These are phyloP conservation scores for Boletus sp. DNA, from an alignment of 768 basidiomycete genomes.

Conservation along the genomic window DNA sequence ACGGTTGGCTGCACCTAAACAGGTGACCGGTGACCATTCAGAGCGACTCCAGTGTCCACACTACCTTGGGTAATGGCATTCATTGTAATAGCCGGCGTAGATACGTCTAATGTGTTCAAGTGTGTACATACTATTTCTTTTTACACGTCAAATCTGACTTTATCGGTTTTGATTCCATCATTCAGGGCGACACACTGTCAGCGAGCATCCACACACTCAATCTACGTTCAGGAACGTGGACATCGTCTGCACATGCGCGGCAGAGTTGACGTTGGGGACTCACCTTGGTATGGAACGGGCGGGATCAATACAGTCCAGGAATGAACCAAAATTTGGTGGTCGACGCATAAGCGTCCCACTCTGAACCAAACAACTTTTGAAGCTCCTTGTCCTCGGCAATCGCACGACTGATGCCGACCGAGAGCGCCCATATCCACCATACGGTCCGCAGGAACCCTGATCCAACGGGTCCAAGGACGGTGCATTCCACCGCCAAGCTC, in stretches of 20 bases:
- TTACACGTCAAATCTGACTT: no score
- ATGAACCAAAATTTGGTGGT: slow-evolving; percentile 49
- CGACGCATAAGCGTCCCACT: slow-evolving; percentile 48
- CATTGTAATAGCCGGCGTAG: background rate
- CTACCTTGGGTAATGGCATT: no score
- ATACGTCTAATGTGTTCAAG: background rate
- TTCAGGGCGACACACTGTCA: background rate
- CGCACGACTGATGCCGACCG: slow-evolving; percentile 47
- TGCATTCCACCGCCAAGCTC: slow-evolving; percentile 45
- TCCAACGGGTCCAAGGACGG: slow-evolving; percentile 27
- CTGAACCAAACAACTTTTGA: slow-evolving; percentile 39
- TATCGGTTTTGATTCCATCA: background rate
- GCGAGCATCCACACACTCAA: background rate
- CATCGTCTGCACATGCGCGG: background rate
- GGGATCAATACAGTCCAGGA: slow-evolving; percentile 40
- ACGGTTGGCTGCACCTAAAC: no score
- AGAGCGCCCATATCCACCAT: slow-evolving; percentile 51
- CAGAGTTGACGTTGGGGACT: background rate
- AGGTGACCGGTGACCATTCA: no score
- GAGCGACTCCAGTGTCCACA: no score
- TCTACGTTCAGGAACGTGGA: background rate
- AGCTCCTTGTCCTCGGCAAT: slow-evolving; percentile 51
- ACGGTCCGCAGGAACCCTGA: slow-evolving; percentile 34
- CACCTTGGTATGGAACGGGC: background rate
- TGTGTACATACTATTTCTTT: background rate